Percentiles rank a stretch among this genome's conserved stretches.
Evolutionary conservation across 495 filamentous ascomycete genomes (phyloP).

Genomic region (Thozetella sp.): DNA sequence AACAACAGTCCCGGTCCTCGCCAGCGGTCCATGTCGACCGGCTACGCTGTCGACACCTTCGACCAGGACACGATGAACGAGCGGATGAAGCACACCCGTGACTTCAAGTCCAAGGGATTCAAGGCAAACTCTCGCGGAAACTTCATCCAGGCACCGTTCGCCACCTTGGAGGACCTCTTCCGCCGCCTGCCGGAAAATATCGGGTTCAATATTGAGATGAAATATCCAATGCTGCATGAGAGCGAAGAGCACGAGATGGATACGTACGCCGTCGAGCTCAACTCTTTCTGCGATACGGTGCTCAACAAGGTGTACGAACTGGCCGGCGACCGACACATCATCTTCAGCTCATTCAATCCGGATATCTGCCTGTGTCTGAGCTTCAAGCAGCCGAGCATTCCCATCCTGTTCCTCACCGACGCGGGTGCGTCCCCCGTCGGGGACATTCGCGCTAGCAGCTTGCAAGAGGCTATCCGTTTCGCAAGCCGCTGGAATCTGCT

Average conservation of each 20-base stretch:
- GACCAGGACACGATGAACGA: slow-evolving; percentile 68
- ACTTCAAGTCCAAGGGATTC: slow-evolving; percentile 86
- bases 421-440: slow-evolving; percentile 75
- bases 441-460: slow-evolving; percentile 86
- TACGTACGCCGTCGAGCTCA: slow-evolving; percentile 93
- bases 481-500: slow-evolving; percentile 92
- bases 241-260: slow-evolving; percentile 96
- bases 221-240: slow-evolving; percentile 97
- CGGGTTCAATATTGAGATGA: slow-evolving; percentile 99
- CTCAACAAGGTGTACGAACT: slow-evolving; percentile 78
- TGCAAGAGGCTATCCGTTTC: slow-evolving; percentile 95
- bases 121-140: slow-evolving; percentile 93
- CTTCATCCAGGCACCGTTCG: slow-evolving; percentile 93
- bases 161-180: slow-evolving; percentile 93
- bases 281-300: slow-evolving; percentile 95
- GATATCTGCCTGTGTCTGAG: slow-evolving; percentile 92
- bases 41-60: slow-evolving; percentile 22
- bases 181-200: slow-evolving; percentile 75
- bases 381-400: slow-evolving; percentile 95
- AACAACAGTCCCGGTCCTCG: slow-evolving; percentile 35
- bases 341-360: slow-evolving; percentile 96
- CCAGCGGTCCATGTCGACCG: slow-evolving; percentile 49
- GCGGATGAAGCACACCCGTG: slow-evolving; percentile 94
- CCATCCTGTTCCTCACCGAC: slow-evolving; percentile 92
- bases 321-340: slow-evolving; percentile 75